Conservation (phyloP, 768 basidiomycete species). For the Lentinula detonsa region DNA sequence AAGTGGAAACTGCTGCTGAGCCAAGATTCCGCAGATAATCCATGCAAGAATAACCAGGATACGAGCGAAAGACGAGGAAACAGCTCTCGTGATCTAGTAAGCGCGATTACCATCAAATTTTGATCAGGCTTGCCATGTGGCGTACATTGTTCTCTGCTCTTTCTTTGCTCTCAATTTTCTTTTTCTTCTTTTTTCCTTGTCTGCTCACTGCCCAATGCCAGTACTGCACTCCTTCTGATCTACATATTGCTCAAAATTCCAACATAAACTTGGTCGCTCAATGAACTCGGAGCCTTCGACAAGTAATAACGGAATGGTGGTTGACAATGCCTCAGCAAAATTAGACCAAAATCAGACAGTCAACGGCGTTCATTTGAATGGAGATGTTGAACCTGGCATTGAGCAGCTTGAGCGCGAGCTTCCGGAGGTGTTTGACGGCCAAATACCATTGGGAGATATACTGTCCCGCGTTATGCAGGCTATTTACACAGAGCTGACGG, state of each 20-base stretch:
- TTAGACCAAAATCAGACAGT: constrained; percentile 2
- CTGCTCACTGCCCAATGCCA: not conserved
- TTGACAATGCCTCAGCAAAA: not conserved
- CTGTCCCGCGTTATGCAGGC: constrained; percentile 73
- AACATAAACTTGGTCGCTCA: not conserved
- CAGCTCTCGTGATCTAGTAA: not conserved
- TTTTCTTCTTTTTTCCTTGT: no score
- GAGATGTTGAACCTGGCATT: constrained; percentile 26
- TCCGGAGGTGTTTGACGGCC: constrained; percentile 66
- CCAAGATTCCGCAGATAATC: constrained; percentile 80
- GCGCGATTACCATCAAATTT: not conserved
- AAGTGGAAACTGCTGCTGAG: constrained; percentile 78
- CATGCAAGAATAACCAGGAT: constrained; percentile 33
- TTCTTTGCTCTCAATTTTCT: not conserved
- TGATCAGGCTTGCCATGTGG: not conserved
- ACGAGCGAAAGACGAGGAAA: not conserved
- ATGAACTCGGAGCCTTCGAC: constrained; percentile 1
- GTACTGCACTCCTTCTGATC: not conserved
- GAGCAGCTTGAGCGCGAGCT: constrained; percentile 71
- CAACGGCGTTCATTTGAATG: constrained; percentile 22
- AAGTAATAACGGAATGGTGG: not conserved
- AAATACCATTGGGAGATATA: constrained; percentile 66
- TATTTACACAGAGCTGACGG: constrained; percentile 78
- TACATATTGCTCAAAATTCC: not conserved
- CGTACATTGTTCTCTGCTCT: not conserved